Conservation (phyloP, 1,284 basidiomycete species). For the Ustilago bromivora region DNA sequence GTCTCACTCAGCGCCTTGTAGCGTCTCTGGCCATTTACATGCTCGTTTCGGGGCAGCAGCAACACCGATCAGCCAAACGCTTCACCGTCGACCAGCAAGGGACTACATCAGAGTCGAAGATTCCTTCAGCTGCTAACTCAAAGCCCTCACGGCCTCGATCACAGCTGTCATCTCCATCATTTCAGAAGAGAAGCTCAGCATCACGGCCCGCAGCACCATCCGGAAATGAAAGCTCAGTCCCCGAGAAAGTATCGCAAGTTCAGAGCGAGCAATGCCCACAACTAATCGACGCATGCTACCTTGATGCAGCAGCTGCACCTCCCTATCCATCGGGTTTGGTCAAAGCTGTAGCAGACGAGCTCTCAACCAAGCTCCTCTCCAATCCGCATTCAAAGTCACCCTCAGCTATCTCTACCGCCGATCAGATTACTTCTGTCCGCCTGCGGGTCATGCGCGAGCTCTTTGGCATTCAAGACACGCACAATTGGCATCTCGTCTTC, state of each 20-base stretch:
- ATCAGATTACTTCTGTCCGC: constrained; percentile 53
- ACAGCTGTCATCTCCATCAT: neutral
- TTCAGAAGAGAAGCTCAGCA: neutral
- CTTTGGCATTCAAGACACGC: constrained; percentile 55
- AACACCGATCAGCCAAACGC: constrained; percentile 21
- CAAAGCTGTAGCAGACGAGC: constrained; percentile 28
- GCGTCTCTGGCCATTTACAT: constrained; percentile 11
- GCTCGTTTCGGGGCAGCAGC: constrained; percentile 19
- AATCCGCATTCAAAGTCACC: constrained; percentile 69
- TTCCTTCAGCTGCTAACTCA: neutral
- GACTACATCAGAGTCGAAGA: neutral
- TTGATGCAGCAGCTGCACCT: constrained; percentile 67
- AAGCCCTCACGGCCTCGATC: neutral
- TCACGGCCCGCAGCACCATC: neutral
- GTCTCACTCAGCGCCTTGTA: constrained; percentile 4
- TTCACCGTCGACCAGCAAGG: constrained; percentile 8
- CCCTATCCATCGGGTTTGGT: constrained; percentile 60
- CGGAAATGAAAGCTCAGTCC: neutral
- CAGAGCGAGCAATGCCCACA: constrained; percentile 37
- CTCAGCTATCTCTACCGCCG: constrained; percentile 51
- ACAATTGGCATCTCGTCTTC: constrained; percentile 57
- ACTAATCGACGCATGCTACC: constrained; percentile 54
- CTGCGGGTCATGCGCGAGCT: constrained; percentile 58
- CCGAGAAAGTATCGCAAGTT: constrained; percentile 17
- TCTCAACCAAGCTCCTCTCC: constrained; percentile 55